Conservation (phyloP, 306 rosid genomes). For the Biancaea sappan region DNA sequence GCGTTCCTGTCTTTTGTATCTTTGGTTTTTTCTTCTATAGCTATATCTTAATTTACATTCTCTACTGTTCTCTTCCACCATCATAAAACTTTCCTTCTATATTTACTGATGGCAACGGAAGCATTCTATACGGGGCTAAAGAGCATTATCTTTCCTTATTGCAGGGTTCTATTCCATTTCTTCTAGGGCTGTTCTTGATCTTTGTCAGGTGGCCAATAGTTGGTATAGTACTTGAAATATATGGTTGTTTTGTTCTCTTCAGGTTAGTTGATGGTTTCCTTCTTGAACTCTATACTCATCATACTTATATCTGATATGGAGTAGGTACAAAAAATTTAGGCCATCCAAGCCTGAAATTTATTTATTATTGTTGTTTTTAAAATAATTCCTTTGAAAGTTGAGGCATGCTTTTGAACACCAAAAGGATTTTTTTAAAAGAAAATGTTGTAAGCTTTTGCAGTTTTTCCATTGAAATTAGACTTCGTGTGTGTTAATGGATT, state of each 20-base stretch:
- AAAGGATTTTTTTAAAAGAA: not conserved
- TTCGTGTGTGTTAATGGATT: too few relatives aligned
- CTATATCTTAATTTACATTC: constrained; percentile 1
- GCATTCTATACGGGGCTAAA: constrained; percentile 21
- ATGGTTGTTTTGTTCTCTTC: constrained; percentile 73
- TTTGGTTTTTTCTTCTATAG: not conserved
- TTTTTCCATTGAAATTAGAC: too few relatives aligned
- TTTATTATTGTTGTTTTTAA: too few relatives aligned
- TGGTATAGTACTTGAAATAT: constrained; percentile 80
- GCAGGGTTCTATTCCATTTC: constrained; percentile 91
- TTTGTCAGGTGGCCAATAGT: constrained; percentile 90
- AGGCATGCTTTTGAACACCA: not conserved
- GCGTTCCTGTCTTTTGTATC: not conserved
- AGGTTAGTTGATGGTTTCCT: constrained; percentile 64
- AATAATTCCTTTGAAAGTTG: too few relatives aligned
- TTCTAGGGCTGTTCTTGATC: constrained; percentile 85
- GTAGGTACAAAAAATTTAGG: not conserved
- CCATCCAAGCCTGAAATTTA: not conserved
- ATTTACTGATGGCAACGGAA: not conserved
- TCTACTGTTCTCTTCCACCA: constrained; percentile 8
- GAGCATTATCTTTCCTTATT: constrained; percentile 28
- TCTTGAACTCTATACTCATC: constrained; percentile 27
- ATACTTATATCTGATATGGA: not conserved
- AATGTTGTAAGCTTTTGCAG: too few relatives aligned
- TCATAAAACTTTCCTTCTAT: not conserved